Conservation (phyloP, 2,329 filamentous ascomycete species). For the Fusarium sambucinum region DNA sequence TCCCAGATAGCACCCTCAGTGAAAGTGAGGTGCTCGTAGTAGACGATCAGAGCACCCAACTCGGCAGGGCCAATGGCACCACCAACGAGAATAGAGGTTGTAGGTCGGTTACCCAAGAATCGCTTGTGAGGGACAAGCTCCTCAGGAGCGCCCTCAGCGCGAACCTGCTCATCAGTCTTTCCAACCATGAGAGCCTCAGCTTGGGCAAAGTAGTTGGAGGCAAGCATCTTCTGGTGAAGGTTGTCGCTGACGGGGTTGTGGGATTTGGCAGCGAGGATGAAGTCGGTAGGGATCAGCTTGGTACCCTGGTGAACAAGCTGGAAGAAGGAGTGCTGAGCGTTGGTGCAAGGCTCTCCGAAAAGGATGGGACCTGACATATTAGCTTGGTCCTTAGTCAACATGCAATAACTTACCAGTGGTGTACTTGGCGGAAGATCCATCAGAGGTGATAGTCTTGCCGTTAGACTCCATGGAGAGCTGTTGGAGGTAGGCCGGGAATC, state of each 20-base stretch:
- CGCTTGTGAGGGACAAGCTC: conserved; percentile 97
- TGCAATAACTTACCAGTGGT: conserved; percentile 74
- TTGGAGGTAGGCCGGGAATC: conserved; percentile 98
- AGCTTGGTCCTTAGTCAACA: conserved; percentile 19
- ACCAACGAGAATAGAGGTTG: conserved; percentile 90
- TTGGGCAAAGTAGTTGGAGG: conserved; percentile 92
- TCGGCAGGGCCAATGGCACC: conserved; percentile 94
- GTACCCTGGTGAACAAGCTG: conserved; percentile 99
- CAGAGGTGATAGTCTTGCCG: conserved; percentile 94
- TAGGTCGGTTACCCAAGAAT: conserved; percentile 97
- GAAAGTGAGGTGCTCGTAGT: conserved; percentile 99
- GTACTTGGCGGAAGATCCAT: conserved; percentile 92
- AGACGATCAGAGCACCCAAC: conserved; percentile 94
- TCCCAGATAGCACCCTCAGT: conserved; percentile 98
- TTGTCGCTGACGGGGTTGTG: conserved; percentile 95
- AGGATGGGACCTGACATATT: conserved; percentile 76
- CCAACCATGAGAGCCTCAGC: conserved; percentile 91
- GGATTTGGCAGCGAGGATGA: conserved; percentile 94
- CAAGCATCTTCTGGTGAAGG: conserved; percentile 96
- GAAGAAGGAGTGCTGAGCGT: conserved; percentile 99
- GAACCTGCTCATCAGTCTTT: conserved; percentile 84
- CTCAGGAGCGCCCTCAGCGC: conserved; percentile 78
- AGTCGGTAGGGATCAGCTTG: conserved; percentile 98
- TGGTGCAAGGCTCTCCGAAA: conserved; percentile 98
- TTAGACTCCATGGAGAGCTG: conserved; percentile 99